These are phyloP conservation scores for Naganishia onofrii DNA, from an alignment of 768 basidiomycete genomes.

Conservation along the genomic window DNA sequence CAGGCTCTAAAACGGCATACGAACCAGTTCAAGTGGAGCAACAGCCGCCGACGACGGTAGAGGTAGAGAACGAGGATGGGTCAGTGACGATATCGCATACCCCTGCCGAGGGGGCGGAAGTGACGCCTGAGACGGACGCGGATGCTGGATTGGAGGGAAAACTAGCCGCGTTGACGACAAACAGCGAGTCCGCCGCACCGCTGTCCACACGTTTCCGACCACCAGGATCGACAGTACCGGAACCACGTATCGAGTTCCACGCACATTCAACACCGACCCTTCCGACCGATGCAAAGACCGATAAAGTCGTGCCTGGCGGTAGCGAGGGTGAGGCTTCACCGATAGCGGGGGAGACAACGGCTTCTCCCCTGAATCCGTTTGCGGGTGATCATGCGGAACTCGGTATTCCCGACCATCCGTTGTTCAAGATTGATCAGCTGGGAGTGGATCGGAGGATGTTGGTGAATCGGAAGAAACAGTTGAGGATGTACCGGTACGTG, in stretches of 20 bases:
- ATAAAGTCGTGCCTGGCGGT: not conserved
- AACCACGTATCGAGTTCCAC: slow-evolving; percentile 13
- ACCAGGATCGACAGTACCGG: slow-evolving; percentile 22
- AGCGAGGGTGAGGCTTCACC: not conserved
- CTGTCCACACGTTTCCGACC: slow-evolving; percentile 31
- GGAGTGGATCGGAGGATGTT: slow-evolving; percentile 85
- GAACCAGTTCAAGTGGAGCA: slow-evolving; percentile 27
- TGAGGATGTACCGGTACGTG: slow-evolving; percentile 85
- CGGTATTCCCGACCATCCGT: slow-evolving; percentile 57
- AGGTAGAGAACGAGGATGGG: slow-evolving; percentile 11
- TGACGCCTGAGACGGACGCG: not conserved
- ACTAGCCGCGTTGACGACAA: not conserved
- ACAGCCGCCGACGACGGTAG: slow-evolving; percentile 3
- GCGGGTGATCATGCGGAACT: slow-evolving; percentile 21
- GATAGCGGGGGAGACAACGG: not conserved
- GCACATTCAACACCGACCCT: slow-evolving; percentile 21
- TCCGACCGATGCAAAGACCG: slow-evolving; percentile 20
- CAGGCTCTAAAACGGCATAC: slow-evolving; percentile 55
- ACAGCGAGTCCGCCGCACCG: not conserved
- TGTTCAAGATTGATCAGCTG: slow-evolving; percentile 78
- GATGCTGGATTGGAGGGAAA: slow-evolving; percentile 1
- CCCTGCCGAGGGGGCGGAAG: slow-evolving; percentile 23
- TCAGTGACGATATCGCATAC: slow-evolving; percentile 19
- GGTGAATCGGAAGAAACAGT: slow-evolving; percentile 86
- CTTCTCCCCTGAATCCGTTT: slow-evolving; percentile 6